These are phyloP conservation scores for Ciborinia camelliae DNA, from an alignment of 2,329 filamentous ascomycete species.

Conservation along the genomic window DNA sequence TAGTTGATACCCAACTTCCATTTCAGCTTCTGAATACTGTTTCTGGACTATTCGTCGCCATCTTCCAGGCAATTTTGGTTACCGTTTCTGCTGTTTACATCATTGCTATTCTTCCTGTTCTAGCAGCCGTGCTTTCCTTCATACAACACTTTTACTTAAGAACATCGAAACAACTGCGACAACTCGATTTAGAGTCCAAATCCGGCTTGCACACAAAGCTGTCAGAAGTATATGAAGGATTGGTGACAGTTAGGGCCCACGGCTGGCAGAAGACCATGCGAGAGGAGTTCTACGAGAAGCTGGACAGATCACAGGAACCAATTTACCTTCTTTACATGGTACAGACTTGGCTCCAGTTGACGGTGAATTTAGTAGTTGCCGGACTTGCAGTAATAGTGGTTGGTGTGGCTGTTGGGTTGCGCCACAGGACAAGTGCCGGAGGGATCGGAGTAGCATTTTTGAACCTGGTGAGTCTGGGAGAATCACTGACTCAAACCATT, in stretches of 20 bases:
- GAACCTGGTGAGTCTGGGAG: constrained; percentile 26
- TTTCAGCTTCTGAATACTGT: constrained; percentile 43
- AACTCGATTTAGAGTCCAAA: constrained; percentile 43
- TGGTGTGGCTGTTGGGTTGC: constrained; percentile 24
- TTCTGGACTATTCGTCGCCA: constrained; percentile 41
- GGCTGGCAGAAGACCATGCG: constrained; percentile 16
- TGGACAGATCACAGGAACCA: constrained; percentile 51
- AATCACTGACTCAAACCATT: constrained; percentile 21
- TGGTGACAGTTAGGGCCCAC: constrained; percentile 43
- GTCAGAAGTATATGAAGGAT: constrained; percentile 43
- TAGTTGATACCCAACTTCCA: constrained; percentile 25
- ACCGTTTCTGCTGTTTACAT: neutral
- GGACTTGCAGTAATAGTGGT: constrained; percentile 29
- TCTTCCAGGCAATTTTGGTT: neutral
- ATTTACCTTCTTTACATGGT: constrained; percentile 55
- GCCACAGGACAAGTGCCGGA: constrained; percentile 22
- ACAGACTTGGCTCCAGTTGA: constrained; percentile 55
- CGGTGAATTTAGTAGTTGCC: constrained; percentile 46
- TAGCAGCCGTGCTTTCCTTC: constrained; percentile 14
- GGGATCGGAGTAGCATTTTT: constrained; percentile 26
- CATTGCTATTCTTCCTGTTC: constrained; percentile 5
- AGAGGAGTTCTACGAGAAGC: constrained; percentile 41
- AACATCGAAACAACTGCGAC: constrained; percentile 46
- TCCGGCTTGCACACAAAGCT: constrained; percentile 46
- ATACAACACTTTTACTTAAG: constrained; percentile 44